Evolutionary conservation across 148 eudicot species (phyloP), one percentile per base, ranked within the genome.

Genomic region (Salicornia ramosissima): DNA sequence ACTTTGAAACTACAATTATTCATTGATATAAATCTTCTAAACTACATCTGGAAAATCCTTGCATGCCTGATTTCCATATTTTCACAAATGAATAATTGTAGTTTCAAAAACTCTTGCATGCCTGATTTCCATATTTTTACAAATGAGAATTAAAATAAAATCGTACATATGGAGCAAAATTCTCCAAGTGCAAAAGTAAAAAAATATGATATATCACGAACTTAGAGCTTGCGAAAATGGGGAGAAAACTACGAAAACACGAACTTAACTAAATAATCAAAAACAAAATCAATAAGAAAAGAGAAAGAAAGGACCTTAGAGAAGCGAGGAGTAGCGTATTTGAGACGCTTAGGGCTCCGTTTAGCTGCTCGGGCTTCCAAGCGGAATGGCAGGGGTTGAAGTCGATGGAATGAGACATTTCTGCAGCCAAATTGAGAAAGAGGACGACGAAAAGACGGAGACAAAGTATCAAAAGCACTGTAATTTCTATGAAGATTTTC

Each of bases 331-430:
- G 84, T 67, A 8, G 90, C 60, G 77, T 89, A 86, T 45, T 85
- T 89, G 65, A 89, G 90, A 75, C 95, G 95, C 80, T 88, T 88
- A 63, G 90, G 90, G 84, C 79, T 88, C 76, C 76, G 74, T 64
- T 84, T 88, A 31, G 75, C 79, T 33, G 86, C 84, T 34, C 63
- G 68, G 10, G 67, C 25, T 25, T 26, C 21, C 64, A 79, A 69
- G 28, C 71, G 31, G 57, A 57, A 26, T 1, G 69, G 45, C 58
- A 46, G 67, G 22, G 74, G 67, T 49, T 59, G 63, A 24, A 77
- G 39, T 18, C 80, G 80, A 40, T 76, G 85, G 77, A 76, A 78
- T 5, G 83, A 66, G 31, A 77, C 60, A 14, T 12, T 55, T 52
- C 8, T 56, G 43, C 60, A 52, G 24, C 67, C 67, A 28, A 54